phyloP scores from a whole-genome alignment of 139 green algal genomes.

The Trebouxia sp. region DNA sequence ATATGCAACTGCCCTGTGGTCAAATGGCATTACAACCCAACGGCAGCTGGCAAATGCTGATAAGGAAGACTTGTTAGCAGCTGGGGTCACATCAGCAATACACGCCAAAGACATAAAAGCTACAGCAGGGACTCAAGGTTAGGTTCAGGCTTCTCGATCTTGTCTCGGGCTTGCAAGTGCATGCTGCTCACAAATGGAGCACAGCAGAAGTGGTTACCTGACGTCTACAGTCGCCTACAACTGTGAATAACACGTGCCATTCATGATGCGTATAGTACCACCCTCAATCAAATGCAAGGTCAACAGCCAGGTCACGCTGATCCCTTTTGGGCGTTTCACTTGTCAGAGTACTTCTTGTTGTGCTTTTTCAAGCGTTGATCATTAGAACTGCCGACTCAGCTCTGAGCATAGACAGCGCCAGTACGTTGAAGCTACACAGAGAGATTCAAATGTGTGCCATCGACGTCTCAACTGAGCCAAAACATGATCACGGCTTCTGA shows the following conservation, averaged over 20 bases:
- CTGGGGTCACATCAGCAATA: slow-evolving; percentile 20
- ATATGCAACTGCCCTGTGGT: background rate
- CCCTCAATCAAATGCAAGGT: slow-evolving; percentile 15
- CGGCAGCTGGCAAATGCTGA: background rate
- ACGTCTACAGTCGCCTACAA: slow-evolving; percentile 10
- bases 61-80: slow-evolving; percentile 8
- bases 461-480: no score
- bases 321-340: no score
- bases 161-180: no score
- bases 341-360: no score
- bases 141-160: no score
- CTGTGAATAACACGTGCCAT: slow-evolving; percentile 14
- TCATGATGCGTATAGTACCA: slow-evolving; percentile 12
- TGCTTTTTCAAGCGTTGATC: no score
- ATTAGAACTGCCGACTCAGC: no score
- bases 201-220: slow-evolving; percentile 10
- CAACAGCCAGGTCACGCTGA: background rate
- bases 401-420: no score
- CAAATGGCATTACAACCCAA: background rate
- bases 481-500: no score
- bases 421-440: no score
- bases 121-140: no score
- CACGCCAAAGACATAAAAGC: slow-evolving; percentile 4
- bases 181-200: slow-evolving; percentile 11
- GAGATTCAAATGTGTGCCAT: no score